Percentiles rank a stretch among this genome's conserved stretches.
Conservation (phyloP, 1,284 basidiomycete species). For the Puccinia novopanici region DNA sequence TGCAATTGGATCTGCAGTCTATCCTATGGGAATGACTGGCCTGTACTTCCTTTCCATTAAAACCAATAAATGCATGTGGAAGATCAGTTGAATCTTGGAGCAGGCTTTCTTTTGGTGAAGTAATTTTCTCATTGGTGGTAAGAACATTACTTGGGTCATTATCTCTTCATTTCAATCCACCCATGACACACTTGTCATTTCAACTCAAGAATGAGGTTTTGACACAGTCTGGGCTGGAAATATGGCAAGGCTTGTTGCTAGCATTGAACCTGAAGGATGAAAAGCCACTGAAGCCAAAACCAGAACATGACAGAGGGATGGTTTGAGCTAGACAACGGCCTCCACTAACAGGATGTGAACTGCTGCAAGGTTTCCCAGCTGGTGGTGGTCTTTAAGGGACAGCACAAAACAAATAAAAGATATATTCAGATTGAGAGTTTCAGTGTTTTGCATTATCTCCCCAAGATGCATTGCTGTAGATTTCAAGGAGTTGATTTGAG, state of each 20-base stretch:
- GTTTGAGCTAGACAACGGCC: conserved; percentile 70
- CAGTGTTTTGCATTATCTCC: no score
- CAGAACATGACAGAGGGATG: conserved; percentile 29
- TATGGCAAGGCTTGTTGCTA: conserved; percentile 24
- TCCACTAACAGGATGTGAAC: conserved; percentile 83
- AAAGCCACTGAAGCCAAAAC: conserved; percentile 28
- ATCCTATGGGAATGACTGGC: conserved; percentile 29
- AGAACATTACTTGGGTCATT: not conserved
- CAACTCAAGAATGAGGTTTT: conserved; percentile 32
- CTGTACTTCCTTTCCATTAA: conserved; percentile 2
- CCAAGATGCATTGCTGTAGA: no score
- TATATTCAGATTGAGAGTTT: not conserved
- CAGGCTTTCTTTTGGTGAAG: not conserved
- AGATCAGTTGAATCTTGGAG: no score
- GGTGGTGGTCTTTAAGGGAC: conserved; percentile 47
- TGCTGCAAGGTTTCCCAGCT: conserved; percentile 61
- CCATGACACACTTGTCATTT: not conserved
- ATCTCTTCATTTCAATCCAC: not conserved
- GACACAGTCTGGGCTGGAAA: conserved; percentile 3
- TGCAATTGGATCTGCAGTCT: conserved; percentile 31
- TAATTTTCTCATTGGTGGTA: conserved; percentile 16
- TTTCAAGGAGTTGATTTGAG: no score
- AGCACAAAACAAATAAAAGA: not conserved
- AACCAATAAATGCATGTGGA: not conserved
- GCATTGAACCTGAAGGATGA: conserved; percentile 39